Conservation (phyloP, 441 rosid species). For the Syzygium syzygioides region DNA sequence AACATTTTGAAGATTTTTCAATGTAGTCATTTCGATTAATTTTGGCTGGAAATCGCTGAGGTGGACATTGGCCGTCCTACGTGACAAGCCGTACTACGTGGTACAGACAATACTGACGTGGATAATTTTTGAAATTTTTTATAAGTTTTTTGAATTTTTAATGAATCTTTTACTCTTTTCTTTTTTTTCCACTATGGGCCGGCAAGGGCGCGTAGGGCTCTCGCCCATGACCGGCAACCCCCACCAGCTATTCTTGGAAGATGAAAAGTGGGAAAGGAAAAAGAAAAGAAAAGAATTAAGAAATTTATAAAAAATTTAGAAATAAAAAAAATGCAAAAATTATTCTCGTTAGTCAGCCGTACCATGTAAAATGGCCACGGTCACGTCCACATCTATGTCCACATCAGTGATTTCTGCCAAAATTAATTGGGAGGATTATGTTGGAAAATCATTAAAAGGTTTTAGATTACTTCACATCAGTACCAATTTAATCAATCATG, state of each 20-base stretch:
- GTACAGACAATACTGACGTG: not conserved
- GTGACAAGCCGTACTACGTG: fast-evolving
- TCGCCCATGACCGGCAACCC: not conserved
- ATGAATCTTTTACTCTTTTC: not conserved
- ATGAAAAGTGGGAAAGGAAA: not conserved
- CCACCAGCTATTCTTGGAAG: fast-evolving
- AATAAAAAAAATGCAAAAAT: not conserved
- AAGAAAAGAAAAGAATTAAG: not conserved
- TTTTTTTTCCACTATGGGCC: not conserved
- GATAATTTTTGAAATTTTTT: not conserved
- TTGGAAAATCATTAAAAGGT: not conserved
- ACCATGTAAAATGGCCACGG: too few species aligned
- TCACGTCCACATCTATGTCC: fast-evolving
- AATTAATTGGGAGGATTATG: not conserved
- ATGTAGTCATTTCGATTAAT: not conserved
- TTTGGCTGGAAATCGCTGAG: not conserved
- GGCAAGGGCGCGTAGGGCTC: not conserved
- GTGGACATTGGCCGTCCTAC: fast-evolving
- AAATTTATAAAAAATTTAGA: fast-evolving
- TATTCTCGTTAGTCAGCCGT: fast-evolving
- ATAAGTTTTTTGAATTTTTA: not conserved
- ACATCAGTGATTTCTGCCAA: not conserved
- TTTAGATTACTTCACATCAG: not conserved
- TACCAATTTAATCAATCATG: too few species aligned
- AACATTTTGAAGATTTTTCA: not conserved